Base-by-base conservation (phyloP, 495 filamentous ascomycete species). In the Evansstolkia leycettana region DNA sequence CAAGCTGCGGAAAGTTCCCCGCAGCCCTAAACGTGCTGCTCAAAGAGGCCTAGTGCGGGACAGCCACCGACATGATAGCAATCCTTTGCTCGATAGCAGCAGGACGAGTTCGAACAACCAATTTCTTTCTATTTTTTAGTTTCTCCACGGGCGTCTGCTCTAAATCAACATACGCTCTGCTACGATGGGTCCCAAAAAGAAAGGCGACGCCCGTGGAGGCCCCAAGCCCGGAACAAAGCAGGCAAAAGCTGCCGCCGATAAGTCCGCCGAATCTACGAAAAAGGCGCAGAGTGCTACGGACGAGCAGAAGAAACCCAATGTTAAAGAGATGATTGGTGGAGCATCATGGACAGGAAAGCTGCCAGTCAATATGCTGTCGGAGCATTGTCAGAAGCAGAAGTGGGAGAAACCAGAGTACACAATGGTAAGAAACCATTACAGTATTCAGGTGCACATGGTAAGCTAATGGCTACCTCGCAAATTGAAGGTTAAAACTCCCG, bases 321-420 rank as follows among this genome's bases (percentile, higher is more conserved):
- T 84, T 36, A 82, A 86, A 58, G 78, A 84, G 43, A 62, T 98
- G 38, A 94, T 98, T 55, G 92, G 85, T 33, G 90, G 90, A 33
- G 75, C 84, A 45, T 94, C 86, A 51, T 98, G 92, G 92, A 98
- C 90, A 0, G 90, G 90, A 24, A 98, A 98, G 54, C 60, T 98
- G 25, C 90, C 90, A 2, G 82, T 94, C 34, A 90, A 88, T 51
- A 67, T 98, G 51, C 76, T 98, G 37, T 79, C 81, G 12, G 90
- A 98, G 68, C 84, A 93, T 62, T 92, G 84, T 49, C 85, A 94
- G 55, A 88, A 87, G 60, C 82, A 89, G 58, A 84, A 83, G 50
- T 98, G 90, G 90, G 80, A 82, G 42, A 90, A 79, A 49, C 90
- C 89, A 1, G 88, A 94, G 48, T 98, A 92, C 57, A 75, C 73